Evolutionary conservation across 2,329 filamentous ascomycete genomes (phyloP).

Genomic region (Pseudocercospora fuligena): DNA sequence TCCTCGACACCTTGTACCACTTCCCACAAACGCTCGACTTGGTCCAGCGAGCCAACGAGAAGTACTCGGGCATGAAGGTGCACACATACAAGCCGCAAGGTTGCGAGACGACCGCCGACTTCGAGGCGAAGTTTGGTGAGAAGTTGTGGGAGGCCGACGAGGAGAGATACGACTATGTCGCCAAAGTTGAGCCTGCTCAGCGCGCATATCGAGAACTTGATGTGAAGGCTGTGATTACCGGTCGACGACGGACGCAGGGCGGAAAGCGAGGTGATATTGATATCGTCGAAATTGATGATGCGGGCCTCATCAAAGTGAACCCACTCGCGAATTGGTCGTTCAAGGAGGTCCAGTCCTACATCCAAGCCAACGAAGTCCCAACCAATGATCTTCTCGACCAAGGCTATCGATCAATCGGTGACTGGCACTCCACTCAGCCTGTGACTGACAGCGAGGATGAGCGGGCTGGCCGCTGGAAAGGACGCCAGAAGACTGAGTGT

Average conservation of each 20-base stretch:
- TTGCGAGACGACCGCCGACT: constrained; percentile 72
- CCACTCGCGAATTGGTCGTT: constrained; percentile 95
- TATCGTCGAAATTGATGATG: constrained; percentile 91
- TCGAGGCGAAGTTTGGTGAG: constrained; percentile 80
- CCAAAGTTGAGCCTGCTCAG: constrained; percentile 96
- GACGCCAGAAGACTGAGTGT: constrained; percentile 93
- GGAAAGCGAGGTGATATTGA: constrained; percentile 88
- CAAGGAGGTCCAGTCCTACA: constrained; percentile 83
- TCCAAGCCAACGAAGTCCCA: constrained; percentile 83
- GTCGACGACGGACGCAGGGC: constrained; percentile 88
- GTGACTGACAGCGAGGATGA: constrained; percentile 93
- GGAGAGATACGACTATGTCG: constrained; percentile 93
- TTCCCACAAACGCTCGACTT: constrained; percentile 57
- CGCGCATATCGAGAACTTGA: constrained; percentile 85
- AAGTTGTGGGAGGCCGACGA: constrained; percentile 83
- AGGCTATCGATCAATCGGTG: constrained; percentile 97
- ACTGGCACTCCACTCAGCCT: constrained; percentile 95
- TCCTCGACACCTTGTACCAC: constrained; percentile 60
- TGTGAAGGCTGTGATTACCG: constrained; percentile 89
- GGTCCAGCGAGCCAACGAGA: constrained; percentile 70
- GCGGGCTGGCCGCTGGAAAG: constrained; percentile 95
- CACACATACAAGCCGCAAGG: constrained; percentile 90
- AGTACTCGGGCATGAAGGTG: constrained; percentile 78
- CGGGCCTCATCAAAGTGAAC: constrained; percentile 95
- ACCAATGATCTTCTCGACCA: constrained; percentile 90